Percentiles rank a stretch among this genome's conserved stretches.
Conservation (phyloP, 129 eudicot species). For the Tagetes patula region DNA sequence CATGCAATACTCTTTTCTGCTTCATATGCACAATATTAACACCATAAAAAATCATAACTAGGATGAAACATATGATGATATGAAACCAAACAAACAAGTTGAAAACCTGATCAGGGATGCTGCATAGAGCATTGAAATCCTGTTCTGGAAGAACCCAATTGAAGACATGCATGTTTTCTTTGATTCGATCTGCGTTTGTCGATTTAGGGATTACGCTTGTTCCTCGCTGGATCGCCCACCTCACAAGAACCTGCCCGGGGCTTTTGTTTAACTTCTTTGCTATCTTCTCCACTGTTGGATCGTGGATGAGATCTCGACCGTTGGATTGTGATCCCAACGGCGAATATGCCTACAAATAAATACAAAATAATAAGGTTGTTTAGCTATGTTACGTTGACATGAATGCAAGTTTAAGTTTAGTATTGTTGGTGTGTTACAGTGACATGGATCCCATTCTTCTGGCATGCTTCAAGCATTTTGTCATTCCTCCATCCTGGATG, state of each 20-base stretch:
- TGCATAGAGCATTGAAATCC: conserved; percentile 57
- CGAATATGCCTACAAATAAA: conserved; percentile 51
- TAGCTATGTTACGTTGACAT: background rate
- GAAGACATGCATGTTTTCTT: conserved; percentile 59
- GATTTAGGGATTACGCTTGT: conserved; percentile 77
- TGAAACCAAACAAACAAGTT: background rate
- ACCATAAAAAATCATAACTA: background rate
- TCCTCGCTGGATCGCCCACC: conserved; percentile 79
- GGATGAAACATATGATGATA: background rate
- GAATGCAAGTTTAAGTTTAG: background rate
- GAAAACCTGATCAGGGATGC: conserved; percentile 48
- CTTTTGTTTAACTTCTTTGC: conserved; percentile 67
- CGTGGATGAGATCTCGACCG: conserved; percentile 59
- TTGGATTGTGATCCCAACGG: conserved; percentile 68
- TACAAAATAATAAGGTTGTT: background rate
- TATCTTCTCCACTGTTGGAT: conserved; percentile 52
- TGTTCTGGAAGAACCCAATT: conserved; percentile 57
- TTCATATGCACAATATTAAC: background rate
- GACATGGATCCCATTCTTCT: conserved; percentile 58
- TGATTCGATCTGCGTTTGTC: conserved; percentile 54
- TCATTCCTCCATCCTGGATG: conserved; percentile 83
- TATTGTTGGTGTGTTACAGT: conserved; percentile 40
- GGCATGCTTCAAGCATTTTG: conserved; percentile 69
- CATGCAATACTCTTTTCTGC: conserved; percentile 62
- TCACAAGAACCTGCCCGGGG: conserved; percentile 75